Evolutionary conservation across 2,329 filamentous ascomycete species (phyloP).

Genomic region (Lasiodiplodia sp.): DNA sequence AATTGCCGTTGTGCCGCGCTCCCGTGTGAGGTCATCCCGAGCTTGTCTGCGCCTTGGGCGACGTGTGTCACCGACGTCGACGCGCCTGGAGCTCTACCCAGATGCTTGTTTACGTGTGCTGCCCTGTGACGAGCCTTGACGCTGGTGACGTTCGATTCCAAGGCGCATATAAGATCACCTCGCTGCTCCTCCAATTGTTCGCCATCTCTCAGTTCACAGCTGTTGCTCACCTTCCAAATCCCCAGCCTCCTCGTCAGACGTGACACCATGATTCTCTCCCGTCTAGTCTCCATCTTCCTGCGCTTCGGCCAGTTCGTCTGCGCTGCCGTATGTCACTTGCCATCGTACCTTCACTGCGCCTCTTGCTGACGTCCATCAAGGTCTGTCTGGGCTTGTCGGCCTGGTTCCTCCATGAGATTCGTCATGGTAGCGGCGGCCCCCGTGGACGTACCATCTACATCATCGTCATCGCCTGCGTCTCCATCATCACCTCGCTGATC

Average conservation of each 20-base stretch:
- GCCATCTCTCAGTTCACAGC: neutral
- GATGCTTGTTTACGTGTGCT: conserved; percentile 16
- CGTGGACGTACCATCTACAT: conserved; percentile 77
- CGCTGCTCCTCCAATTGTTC: neutral
- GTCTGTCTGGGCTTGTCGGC: conserved; percentile 73
- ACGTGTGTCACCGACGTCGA: conserved; percentile 16
- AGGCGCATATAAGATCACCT: conserved; percentile 10
- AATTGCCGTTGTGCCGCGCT: neutral
- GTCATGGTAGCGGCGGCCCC: conserved; percentile 49
- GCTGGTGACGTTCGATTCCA: conserved; percentile 1
- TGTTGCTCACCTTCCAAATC: neutral
- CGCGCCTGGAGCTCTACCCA: neutral
- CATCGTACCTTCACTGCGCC: neutral
- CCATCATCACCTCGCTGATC: conserved; percentile 72
- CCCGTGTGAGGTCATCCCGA: conserved; percentile 16
- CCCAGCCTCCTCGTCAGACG: neutral
- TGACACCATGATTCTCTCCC: conserved; percentile 53
- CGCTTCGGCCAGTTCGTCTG: conserved; percentile 72
- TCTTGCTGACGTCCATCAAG: conserved; percentile 36
- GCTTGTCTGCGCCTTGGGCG: conserved; percentile 6
- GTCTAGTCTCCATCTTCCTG: conserved; percentile 64
- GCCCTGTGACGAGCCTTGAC: conserved; percentile 15
- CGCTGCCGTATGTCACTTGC: conserved; percentile 61
- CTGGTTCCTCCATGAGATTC: conserved; percentile 64
- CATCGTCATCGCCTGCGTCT: conserved; percentile 72